Evolutionary conservation across 2,329 filamentous ascomycete genomes (phyloP).

Genomic region (Trichoderma oligosporum): DNA sequence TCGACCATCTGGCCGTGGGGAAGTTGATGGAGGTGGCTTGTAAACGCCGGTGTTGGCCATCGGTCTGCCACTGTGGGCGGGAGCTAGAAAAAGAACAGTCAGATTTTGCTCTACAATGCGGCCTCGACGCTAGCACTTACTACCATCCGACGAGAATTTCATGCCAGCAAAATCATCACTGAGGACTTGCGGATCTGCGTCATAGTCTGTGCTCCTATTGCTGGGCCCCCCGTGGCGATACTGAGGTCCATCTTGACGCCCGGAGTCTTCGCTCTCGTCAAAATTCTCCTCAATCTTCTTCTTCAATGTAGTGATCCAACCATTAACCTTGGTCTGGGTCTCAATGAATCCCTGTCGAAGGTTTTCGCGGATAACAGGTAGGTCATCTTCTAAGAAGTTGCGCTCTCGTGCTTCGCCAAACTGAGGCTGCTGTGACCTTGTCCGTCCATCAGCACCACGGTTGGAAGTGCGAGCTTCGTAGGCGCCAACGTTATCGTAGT

Average conservation of each 20-base stretch:
- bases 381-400: conserved; percentile 93
- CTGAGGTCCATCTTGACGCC: conserved; percentile 31
- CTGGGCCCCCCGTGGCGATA: conserved; percentile 56
- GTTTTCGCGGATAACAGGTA: conserved; percentile 89
- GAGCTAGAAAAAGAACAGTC: conserved; percentile 28
- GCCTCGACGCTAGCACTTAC: conserved; percentile 41
- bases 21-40: conserved; percentile 58
- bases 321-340: conserved; percentile 88
- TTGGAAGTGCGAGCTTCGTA: conserved; percentile 56
- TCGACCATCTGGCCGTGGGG: conserved; percentile 49
- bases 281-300: conserved; percentile 92
- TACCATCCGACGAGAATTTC: conserved; percentile 58
- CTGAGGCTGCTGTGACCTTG: conserved; percentile 25
- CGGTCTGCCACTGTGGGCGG: conserved; percentile 49
- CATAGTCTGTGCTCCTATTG: conserved; percentile 83
- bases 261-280: conserved; percentile 58
- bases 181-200: conserved; percentile 87
- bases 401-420: conserved; percentile 58
- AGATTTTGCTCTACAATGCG: not conserved
- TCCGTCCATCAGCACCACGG: conserved; percentile 38
- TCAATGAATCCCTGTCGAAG: conserved; percentile 92
- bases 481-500: conserved; percentile 66
- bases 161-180: conserved; percentile 82
- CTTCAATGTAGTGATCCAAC: conserved; percentile 85
- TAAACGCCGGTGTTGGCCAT: conserved; percentile 76